Base-by-base conservation (phyloP, 495 filamentous ascomycete genomes). In the Rhizodiscina lignyota region DNA sequence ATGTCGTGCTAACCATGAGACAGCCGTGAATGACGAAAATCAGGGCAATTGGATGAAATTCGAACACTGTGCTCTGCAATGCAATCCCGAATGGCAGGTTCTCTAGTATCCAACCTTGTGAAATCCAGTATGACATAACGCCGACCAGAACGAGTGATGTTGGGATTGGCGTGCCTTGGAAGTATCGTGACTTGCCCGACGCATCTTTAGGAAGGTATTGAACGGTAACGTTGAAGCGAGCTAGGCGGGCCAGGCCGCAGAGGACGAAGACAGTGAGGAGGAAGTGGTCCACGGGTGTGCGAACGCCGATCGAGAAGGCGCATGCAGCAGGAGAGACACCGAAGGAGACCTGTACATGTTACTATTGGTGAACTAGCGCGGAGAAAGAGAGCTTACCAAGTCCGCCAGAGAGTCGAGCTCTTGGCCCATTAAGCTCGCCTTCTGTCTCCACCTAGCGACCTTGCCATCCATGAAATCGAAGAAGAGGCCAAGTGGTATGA, bases 381-480 rank as follows among this genome's bases (percentile, higher is more conserved):
- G 3, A 19, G 35, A 28, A 28, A 37, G 15, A 28, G 26, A 29
- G 36, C 43, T 16, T 79, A 96, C 89, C 62, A 97, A 53, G 55
- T 97, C 89, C 27, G 89, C 89, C 27, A 97, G 64, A n/a, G 87
- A 94, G 58, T 97, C 89, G 27, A 97, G 64, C 59, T 96, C 89
- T 56, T 96, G 89, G 2, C 89, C 89, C 89, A 97, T 96, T 49
- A 96, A 62, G 37, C 79, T 86, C 41, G 81, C 83, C 71, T 94
- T 96, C 56, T 82, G 76, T 49, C 91, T 68, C 91, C 89, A 96
- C 35, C 89, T 63, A 39, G 89, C 89, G 27, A 97, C 85, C 48
- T 81, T 89, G 43, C 89, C 89, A 55, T 97, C 89, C 75, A 96
- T 84, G 51, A 94, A 93, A 54, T 97, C 89, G 56, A 97, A 97